Evolutionary conservation across 1,139 yeast species (phyloP).

Genomic region (Yamadazyma kanchanaburiensis): DNA sequence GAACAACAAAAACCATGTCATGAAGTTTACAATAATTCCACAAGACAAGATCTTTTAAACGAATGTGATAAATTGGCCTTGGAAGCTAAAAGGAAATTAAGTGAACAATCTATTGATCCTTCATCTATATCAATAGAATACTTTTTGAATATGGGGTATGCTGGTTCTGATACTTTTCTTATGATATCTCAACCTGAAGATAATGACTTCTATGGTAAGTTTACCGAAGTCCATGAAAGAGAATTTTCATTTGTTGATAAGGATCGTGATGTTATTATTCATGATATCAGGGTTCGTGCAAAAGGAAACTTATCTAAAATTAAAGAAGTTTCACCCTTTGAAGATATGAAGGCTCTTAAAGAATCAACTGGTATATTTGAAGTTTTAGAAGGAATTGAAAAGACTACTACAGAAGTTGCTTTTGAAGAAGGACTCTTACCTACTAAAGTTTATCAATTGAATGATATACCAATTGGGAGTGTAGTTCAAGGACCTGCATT

Average conservation of each 20-base stretch:
- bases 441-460: constrained; percentile 39
- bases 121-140: constrained; percentile 9
- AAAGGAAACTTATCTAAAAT: constrained; percentile 9
- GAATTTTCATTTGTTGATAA: constrained; percentile 67
- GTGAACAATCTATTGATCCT: constrained; percentile 6
- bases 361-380: not conserved
- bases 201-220: constrained; percentile 28
- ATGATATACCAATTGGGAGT: constrained; percentile 51
- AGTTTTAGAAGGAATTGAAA: constrained; percentile 1
- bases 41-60: constrained; percentile 6
- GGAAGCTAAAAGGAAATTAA: constrained; percentile 5
- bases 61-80: constrained; percentile 6
- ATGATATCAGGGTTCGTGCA: constrained; percentile 16
- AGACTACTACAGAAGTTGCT: constrained; percentile 3
- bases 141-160: constrained; percentile 18
- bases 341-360: constrained; percentile 4
- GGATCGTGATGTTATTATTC: constrained; percentile 39
- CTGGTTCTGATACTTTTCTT: constrained; percentile 16
- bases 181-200: constrained; percentile 18
- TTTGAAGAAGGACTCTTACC: constrained; percentile 9
- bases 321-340: constrained; percentile 9
- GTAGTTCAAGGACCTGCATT: constrained; percentile 73
- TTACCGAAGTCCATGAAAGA: constrained; percentile 49
- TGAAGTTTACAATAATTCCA: constrained; percentile 6
- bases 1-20: constrained; percentile 17